Evolutionary conservation across 768 basidiomycete species (phyloP), one percentile per base, ranked within the genome.

Genomic region (Collybia sordida): DNA sequence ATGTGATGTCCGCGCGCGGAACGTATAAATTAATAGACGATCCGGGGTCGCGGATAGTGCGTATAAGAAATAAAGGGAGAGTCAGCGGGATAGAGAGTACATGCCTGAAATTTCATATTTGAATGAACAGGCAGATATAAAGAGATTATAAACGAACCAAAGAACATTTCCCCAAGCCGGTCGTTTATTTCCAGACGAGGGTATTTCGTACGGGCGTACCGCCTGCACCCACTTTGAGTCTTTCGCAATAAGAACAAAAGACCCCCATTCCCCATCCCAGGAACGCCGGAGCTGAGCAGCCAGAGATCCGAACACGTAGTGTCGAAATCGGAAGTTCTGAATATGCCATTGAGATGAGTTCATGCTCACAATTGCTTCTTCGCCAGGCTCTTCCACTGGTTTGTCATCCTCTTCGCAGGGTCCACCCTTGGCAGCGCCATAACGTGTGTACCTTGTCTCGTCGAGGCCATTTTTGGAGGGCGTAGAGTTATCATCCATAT

Each of bases 241-340:
- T 57, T 66, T 63, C 24, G 67, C 68, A 39, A 72, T 61, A 51
- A 78, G 54, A n/a, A 65, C 68, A 43, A 77, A 70, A 21, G 64
- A 66, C 8, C 76, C 76, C 4, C 64, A 53, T 49, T 68, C 68
- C 19, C 59, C 65, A 19, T 59, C 54, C 72, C 72, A 72, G 39
- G 66, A 68, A 19, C 71, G 61, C 11, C 73, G 65, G 34, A 77
- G 49, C 53, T 73, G 71, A 6, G 68, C 68, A 45, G 71, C 61
- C 38, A 79, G 49, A 7, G 55, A 47, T 14, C 64, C 67, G 41
- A 78, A 75, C 0, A 64, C 59, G 56, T 80, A 79, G 23, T 74
- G 61, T 37, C 78, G 58, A 3, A 57, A 31, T 14, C 56, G 55
- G 24, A 47, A 49, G 50, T 72, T 72, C 45, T 61, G 53, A 17